These are phyloP conservation scores for Cystobasidium slooffiae DNA, from an alignment of 1,284 basidiomycete genomes.

Conservation along the genomic window DNA sequence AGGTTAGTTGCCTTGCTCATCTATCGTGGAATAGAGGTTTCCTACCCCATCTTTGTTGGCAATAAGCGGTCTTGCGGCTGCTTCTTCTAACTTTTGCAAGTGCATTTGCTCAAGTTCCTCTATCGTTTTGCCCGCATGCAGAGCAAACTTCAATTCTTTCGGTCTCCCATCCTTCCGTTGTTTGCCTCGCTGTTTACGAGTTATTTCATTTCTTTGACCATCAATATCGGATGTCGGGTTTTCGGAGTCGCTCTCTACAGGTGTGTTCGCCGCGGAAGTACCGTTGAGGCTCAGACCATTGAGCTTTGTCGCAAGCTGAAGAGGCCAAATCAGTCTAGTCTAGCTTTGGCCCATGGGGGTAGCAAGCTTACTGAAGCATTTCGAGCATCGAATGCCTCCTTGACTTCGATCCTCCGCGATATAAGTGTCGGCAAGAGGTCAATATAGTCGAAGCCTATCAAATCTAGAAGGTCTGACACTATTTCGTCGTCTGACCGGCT, in stretches of 20 bases:
- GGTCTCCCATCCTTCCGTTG: conserved; percentile 28
- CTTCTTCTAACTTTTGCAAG: conserved; percentile 36
- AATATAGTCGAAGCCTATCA: conserved; percentile 38
- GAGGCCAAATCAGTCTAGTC: neutral
- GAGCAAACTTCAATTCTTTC: conserved; percentile 38
- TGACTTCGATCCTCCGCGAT: conserved; percentile 15
- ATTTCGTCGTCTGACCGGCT: conserved; percentile 37
- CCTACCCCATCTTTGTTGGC: conserved; percentile 30
- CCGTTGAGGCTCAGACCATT: conserved; percentile 4
- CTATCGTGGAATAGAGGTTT: neutral
- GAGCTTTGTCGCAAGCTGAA: conserved; percentile 26
- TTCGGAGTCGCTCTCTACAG: conserved; percentile 37
- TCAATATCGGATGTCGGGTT: neutral
- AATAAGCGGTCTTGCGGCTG: conserved; percentile 35
- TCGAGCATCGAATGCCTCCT: neutral
- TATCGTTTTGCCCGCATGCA: conserved; percentile 37
- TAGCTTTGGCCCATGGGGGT: neutral
- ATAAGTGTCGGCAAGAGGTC: conserved; percentile 27
- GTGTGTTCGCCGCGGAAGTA: conserved; percentile 2
- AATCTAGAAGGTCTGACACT: conserved; percentile 38
- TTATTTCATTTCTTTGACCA: neutral
- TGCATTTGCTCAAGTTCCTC: conserved; percentile 39
- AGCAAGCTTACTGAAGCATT: conserved; percentile 3
- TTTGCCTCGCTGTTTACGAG: conserved; percentile 28
- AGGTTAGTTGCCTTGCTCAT: neutral